Percentiles rank a stretch among this genome's conserved stretches.
Conservation (phyloP, 2,329 filamentous ascomycete genomes). For the Ophiocordyceps unilateralis region DNA sequence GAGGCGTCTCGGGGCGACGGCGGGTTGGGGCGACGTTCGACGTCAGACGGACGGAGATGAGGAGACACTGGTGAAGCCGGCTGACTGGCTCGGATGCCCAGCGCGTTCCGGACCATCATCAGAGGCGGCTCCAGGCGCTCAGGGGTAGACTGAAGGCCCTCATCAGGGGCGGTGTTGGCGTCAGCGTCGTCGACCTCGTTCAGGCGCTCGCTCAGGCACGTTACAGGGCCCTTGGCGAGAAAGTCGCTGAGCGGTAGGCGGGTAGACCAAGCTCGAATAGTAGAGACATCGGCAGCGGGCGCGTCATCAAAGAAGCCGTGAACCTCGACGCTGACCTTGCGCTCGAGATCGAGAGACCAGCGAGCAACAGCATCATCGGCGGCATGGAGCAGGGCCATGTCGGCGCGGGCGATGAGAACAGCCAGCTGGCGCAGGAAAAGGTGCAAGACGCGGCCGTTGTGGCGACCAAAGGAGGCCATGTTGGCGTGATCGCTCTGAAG, state of each 20-base stretch:
- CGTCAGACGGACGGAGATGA: slow-evolving; percentile 13
- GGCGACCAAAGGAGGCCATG: slow-evolving; percentile 33
- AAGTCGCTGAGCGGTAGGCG: slow-evolving; percentile 35
- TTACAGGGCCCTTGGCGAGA: slow-evolving; percentile 34
- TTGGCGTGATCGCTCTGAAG: slow-evolving; percentile 37
- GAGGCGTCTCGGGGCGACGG: slow-evolving; percentile 11
- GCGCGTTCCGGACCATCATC: slow-evolving; percentile 11
- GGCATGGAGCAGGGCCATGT: slow-evolving; percentile 10
- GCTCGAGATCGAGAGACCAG: slow-evolving; percentile 29
- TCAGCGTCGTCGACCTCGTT: slow-evolving; percentile 17
- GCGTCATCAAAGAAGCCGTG: slow-evolving; percentile 42
- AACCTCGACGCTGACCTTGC: slow-evolving; percentile 36
- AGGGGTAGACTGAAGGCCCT: neutral
- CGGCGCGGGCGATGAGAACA: slow-evolving; percentile 14
- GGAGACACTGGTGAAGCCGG: slow-evolving; percentile 13
- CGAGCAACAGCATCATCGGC: slow-evolving; percentile 13
- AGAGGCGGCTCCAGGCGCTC: neutral
- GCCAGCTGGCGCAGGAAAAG: slow-evolving; percentile 19
- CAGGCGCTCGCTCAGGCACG: slow-evolving; percentile 35
- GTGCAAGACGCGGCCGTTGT: slow-evolving; percentile 29
- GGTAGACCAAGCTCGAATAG: slow-evolving; percentile 32
- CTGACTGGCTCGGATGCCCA: slow-evolving; percentile 13
- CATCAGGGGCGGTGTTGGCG: neutral
- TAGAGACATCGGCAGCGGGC: slow-evolving; percentile 5
- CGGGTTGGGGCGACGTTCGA: neutral